phyloP scores from a whole-genome alignment of 2,329 filamentous ascomycete genomes.

The Verruconis gallopava region DNA sequence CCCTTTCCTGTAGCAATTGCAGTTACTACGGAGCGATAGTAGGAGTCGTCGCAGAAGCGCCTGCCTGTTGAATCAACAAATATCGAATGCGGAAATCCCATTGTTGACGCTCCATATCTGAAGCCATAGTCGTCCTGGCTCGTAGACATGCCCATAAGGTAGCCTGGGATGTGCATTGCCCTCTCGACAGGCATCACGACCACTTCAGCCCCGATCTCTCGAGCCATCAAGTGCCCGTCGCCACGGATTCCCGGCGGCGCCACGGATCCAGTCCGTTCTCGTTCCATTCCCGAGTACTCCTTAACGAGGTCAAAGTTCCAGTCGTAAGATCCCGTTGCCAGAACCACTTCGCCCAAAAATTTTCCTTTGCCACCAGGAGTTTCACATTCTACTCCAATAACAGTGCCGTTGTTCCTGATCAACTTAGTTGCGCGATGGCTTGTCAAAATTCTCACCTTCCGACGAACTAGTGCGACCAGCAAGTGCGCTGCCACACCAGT shows the following conservation, averaged over 20 bases:
- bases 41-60: background rate
- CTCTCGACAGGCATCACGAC: background rate
- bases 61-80: background rate
- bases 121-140: background rate
- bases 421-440: background rate
- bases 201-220: background rate
- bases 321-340: conserved; percentile 1
- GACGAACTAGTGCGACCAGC: background rate
- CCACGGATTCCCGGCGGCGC: background rate
- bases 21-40: background rate
- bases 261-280: conserved; percentile 1
- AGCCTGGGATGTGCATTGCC: background rate
- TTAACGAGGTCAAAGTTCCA: conserved; percentile 3
- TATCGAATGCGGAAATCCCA: background rate
- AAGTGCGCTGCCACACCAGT: background rate
- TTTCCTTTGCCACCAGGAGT: background rate
- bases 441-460: background rate
- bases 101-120: conserved; percentile 1
- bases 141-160: background rate
- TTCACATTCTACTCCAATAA: background rate
- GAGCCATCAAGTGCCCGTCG: background rate
- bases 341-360: background rate
- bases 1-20: background rate
- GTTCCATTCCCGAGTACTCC: background rate
- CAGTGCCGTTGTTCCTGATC: background rate